These are phyloP conservation scores for Tuctoria greenei DNA, from an alignment of 176 grass and related monocot genomes.

Conservation along the genomic window DNA sequence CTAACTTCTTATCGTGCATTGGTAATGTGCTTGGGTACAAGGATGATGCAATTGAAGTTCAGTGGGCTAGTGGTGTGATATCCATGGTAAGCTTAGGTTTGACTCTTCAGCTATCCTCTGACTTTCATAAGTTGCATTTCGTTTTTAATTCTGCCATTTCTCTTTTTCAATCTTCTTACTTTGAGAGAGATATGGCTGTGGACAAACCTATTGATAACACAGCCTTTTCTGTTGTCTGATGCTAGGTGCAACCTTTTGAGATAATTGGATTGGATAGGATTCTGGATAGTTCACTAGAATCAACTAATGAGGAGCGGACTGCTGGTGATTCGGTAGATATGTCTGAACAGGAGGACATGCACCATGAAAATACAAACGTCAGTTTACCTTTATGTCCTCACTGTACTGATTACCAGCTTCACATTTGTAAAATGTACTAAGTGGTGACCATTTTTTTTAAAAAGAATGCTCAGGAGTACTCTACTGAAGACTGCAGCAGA, in stretches of 20 bases:
- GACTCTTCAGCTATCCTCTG: not conserved
- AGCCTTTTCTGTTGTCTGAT: slow-evolving; percentile 23
- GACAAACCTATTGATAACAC: slow-evolving; percentile 27
- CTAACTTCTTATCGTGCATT: slow-evolving; percentile 74
- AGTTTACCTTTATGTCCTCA: slow-evolving; percentile 7
- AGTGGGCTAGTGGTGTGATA: slow-evolving; percentile 85
- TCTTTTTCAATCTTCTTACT: slow-evolving; percentile 7
- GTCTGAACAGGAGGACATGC: slow-evolving; percentile 49
- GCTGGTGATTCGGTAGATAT: slow-evolving; percentile 28
- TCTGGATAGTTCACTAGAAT: slow-evolving; percentile 50
- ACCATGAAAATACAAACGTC: slow-evolving; percentile 49
- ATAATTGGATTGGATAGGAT: slow-evolving; percentile 77
- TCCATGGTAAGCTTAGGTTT: slow-evolving; percentile 67
- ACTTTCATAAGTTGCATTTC: slow-evolving; percentile 4
- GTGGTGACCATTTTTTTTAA: slow-evolving; percentile 1
- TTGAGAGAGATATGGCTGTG: not conserved
- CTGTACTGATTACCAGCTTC: slow-evolving; percentile 8
- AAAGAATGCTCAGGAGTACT: slow-evolving; percentile 52
- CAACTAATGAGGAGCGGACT: slow-evolving; percentile 41
- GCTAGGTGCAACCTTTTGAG: slow-evolving; percentile 79
- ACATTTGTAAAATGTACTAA: slow-evolving; percentile 18
- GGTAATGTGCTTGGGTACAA: slow-evolving; percentile 81
- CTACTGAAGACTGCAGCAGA: slow-evolving; percentile 52
- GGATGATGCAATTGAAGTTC: slow-evolving; percentile 72
- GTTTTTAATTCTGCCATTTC: not conserved